Conservation (phyloP, 192 early-diverging fungal genomes). For the Linderina pennispora region DNA sequence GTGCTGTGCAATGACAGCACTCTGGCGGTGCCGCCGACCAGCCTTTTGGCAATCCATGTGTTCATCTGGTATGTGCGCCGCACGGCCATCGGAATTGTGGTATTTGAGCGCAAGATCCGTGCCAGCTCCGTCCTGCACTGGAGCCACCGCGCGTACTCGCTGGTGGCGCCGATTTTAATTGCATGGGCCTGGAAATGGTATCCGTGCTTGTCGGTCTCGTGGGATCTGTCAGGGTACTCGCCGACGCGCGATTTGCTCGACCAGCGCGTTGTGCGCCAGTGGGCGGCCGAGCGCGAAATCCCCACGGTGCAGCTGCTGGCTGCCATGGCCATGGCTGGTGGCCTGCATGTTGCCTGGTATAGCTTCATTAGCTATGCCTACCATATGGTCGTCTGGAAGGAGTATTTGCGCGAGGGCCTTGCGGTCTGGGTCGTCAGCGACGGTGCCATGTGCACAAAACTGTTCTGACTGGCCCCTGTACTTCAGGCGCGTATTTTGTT, state of each 20-base stretch:
- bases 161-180: constrained; percentile 24
- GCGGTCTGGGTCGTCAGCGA: constrained; percentile 40
- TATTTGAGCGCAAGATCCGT: constrained; percentile 38
- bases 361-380: constrained; percentile 51
- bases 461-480: constrained; percentile 11
- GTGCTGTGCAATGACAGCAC: constrained; percentile 26
- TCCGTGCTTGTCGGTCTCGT: constrained; percentile 21
- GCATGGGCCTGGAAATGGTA: constrained; percentile 33
- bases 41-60: constrained; percentile 28
- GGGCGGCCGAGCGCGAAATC: constrained; percentile 20
- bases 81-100: constrained; percentile 36
- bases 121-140: constrained; percentile 19
- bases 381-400: constrained; percentile 43
- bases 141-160: constrained; percentile 40
- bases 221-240: constrained; percentile 6
- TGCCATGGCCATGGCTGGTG: constrained; percentile 31
- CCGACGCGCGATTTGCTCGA: not conserved
- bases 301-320: constrained; percentile 11
- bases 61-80: constrained; percentile 45
- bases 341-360: constrained; percentile 41
- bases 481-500: not conserved
- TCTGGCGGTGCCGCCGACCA: constrained; percentile 10
- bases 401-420: constrained; percentile 38
- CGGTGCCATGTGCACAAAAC: constrained; percentile 35
- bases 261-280: constrained; percentile 7